Percentiles rank a stretch among this genome's conserved stretches.
Evolutionary conservation across 352 stramenopile species (phyloP).

Genomic region (Pythium grandisporangium): DNA sequence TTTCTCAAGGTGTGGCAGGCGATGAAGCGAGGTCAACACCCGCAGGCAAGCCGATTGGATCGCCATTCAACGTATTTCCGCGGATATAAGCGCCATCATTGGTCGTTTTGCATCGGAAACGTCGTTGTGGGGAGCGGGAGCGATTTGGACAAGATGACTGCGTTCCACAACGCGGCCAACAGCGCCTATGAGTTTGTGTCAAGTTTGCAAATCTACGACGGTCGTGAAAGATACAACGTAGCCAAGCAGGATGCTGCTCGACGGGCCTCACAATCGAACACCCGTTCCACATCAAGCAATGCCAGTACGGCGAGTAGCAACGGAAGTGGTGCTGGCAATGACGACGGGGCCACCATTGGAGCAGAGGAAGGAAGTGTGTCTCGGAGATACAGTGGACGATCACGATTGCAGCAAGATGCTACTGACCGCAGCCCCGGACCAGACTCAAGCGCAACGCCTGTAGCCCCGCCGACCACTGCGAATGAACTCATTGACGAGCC

Average conservation of each 20-base stretch:
- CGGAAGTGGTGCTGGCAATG: too few relatives aligned
- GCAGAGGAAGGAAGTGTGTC: too few relatives aligned
- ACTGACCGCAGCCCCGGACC: background rate
- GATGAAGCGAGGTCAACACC: constrained; percentile 22
- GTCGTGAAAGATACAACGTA: constrained; percentile 4
- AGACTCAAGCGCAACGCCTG: background rate
- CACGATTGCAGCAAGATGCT: too few relatives aligned
- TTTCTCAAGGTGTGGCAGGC: constrained; percentile 49
- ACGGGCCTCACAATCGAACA: background rate
- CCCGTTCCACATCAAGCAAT: background rate
- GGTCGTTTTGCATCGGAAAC: constrained; percentile 46
- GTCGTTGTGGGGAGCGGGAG: constrained; percentile 66
- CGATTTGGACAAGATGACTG: constrained; percentile 34
- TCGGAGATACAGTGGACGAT: too few relatives aligned
- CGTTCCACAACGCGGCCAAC: constrained; percentile 30
- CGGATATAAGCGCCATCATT: constrained; percentile 43
- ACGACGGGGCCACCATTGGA: too few relatives aligned
- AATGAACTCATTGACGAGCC: too few relatives aligned
- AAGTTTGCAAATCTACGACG: constrained; percentile 9
- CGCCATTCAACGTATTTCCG: constrained; percentile 40
- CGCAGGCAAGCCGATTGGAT: constrained; percentile 19
- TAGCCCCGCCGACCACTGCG: background rate
- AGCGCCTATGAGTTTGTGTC: constrained; percentile 37
- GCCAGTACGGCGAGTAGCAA: too few relatives aligned
- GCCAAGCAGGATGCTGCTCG: background rate